Evolutionary conservation across 495 filamentous ascomycete species (phyloP), one percentile per base, ranked within the genome.

Genomic region (Daldinia decipiens): DNA sequence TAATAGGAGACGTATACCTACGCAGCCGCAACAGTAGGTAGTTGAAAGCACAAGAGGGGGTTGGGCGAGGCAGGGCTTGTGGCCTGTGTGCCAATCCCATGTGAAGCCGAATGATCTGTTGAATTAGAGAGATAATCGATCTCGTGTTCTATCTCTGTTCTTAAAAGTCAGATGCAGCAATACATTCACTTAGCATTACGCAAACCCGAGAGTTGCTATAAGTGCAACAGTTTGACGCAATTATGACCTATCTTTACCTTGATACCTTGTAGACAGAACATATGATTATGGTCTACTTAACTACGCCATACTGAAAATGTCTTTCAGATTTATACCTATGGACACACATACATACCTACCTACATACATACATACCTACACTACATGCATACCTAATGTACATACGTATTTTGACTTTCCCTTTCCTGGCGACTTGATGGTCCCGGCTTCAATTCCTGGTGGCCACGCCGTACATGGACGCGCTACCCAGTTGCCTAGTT

Each of bases 381-480:
- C 27, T 24, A 50, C 3, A 51, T 51, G 17, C 45, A 51, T 51
- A 51, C 45, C 15, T 47, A 47, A 47, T 47, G 17, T 26, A 51
- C 45, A 26, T 17, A 31, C 19, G 26, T 53, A 53, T 70, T 70
- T 58, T 40, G 62, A 59, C 62, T 58, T 66, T 67, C 51, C 70
- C 56, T 58, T 73, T 70, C 34, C 59, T 66, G 47, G 57, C 13
- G 60, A 2, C 32, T 40, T 40, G 62, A 59, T 52, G 64, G 40
- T 36, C 50, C 65, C 71, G 71, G 71, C 57, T 70, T 65, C 21
- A 58, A 58, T 62, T 73, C 66, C 66, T 73, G 66, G 57, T 70
- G 66, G 67, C 71, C 38, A 54, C 51, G 45, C 27, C 32, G 40
- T 51, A 27, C 39, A 43, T n/a, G n/a, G n/a, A n/a, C 53, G 53